Conservation (phyloP, 2,329 filamentous ascomycete genomes). For the Cladosporium sp. region DNA sequence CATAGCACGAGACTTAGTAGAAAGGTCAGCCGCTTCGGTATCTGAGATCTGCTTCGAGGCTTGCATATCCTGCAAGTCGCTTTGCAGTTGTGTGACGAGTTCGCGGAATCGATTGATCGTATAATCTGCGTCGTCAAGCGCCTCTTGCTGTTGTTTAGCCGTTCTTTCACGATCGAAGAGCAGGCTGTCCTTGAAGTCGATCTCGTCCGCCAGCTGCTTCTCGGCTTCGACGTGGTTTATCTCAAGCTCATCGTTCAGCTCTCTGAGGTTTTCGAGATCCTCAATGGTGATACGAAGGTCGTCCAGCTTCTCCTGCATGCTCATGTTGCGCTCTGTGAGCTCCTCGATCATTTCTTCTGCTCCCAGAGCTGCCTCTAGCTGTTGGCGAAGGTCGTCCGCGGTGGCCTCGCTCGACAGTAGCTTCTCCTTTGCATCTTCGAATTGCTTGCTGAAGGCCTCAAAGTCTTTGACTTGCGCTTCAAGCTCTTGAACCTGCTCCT, state of each 20-base stretch:
- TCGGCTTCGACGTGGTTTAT: slow-evolving; percentile 90
- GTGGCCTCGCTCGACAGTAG: slow-evolving; percentile 70
- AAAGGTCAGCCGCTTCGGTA: slow-evolving; percentile 86
- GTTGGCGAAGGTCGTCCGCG: slow-evolving; percentile 83
- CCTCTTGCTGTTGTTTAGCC: slow-evolving; percentile 72
- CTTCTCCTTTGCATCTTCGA: slow-evolving; percentile 69
- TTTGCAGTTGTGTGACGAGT: slow-evolving; percentile 80
- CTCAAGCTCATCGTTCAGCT: slow-evolving; percentile 93
- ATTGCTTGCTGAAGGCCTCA: slow-evolving; percentile 56
- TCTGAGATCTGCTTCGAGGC: slow-evolving; percentile 91
- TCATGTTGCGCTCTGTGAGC: slow-evolving; percentile 82
- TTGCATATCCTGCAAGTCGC: slow-evolving; percentile 86
- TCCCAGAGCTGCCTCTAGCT: slow-evolving; percentile 83
- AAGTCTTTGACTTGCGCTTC: slow-evolving; percentile 45
- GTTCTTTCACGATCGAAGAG: slow-evolving; percentile 79
- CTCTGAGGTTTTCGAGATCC: slow-evolving; percentile 84
- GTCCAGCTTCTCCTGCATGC: slow-evolving; percentile 77
- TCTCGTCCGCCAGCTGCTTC: slow-evolving; percentile 90
- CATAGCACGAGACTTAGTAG: slow-evolving; percentile 85
- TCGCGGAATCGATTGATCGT: slow-evolving; percentile 86
- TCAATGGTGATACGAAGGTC: slow-evolving; percentile 79
- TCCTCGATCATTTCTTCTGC: slow-evolving; percentile 95
- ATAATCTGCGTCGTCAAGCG: slow-evolving; percentile 84
- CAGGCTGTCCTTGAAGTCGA: slow-evolving; percentile 82
- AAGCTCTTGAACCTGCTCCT: slow-evolving; percentile 55